Evolutionary conservation across 1,139 yeast genomes (phyloP).

Genomic region (Hansenula sp.): DNA sequence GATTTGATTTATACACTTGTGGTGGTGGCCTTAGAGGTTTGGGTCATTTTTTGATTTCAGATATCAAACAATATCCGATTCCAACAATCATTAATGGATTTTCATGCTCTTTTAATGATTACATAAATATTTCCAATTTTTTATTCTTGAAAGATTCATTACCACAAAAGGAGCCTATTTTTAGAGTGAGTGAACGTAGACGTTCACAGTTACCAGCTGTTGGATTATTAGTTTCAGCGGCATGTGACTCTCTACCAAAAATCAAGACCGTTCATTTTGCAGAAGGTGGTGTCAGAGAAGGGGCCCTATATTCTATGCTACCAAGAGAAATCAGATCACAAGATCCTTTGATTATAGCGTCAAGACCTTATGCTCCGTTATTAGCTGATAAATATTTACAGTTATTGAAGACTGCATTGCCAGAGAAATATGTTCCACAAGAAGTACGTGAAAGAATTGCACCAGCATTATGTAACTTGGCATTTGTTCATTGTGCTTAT

Average conservation of each 20-base stretch:
- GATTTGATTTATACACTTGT: slow-evolving; percentile 55
- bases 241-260: slow-evolving; percentile 52
- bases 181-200: slow-evolving; percentile 58
- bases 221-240: slow-evolving; percentile 54
- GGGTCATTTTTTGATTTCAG: slow-evolving; percentile 54
- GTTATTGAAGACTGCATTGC: slow-evolving; percentile 48
- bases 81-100: slow-evolving; percentile 64
- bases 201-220: slow-evolving; percentile 63
- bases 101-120: slow-evolving; percentile 48
- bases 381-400: slow-evolving; percentile 48
- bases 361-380: slow-evolving; percentile 62
- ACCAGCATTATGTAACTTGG: slow-evolving; percentile 64
- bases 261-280: slow-evolving; percentile 58
- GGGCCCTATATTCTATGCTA: slow-evolving; percentile 56
- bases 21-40: slow-evolving; percentile 69
- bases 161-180: slow-evolving; percentile 35
- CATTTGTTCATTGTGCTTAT: slow-evolving; percentile 67
- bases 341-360: slow-evolving; percentile 62
- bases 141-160: slow-evolving; percentile 35
- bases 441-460: slow-evolving; percentile 54
- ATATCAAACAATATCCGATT: slow-evolving; percentile 48
- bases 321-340: slow-evolving; percentile 50
- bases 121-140: slow-evolving; percentile 44
- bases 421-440: slow-evolving; percentile 46
- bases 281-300: slow-evolving; percentile 73